phyloP scores from a whole-genome alignment of 2,329 filamentous ascomycete genomes.

The Trichoderma afroharzianum region DNA sequence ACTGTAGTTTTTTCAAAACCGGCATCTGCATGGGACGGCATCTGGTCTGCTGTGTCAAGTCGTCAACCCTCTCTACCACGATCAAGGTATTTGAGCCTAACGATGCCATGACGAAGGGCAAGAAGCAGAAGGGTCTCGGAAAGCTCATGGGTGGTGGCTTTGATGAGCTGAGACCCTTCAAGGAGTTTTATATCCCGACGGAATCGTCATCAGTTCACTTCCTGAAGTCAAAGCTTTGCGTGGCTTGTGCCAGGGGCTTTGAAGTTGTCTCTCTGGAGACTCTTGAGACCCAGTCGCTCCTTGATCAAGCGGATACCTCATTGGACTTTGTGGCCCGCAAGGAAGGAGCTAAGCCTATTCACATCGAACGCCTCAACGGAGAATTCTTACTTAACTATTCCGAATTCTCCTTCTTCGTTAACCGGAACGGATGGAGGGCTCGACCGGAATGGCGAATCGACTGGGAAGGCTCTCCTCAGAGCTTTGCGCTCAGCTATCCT shows the following conservation, averaged over 20 bases:
- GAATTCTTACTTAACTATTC: conserved; percentile 98
- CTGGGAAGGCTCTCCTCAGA: conserved; percentile 91
- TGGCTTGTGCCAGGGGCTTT: conserved; percentile 92
- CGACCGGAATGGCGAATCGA: conserved; percentile 95
- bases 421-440: conserved; percentile 95
- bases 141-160: conserved; percentile 94
- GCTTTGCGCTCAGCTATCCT: conserved; percentile 91
- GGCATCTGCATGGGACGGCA: conserved; percentile 93
- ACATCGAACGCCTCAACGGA: conserved; percentile 94
- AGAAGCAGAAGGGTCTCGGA: conserved; percentile 91
- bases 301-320: conserved; percentile 96
- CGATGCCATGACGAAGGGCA: conserved; percentile 86
- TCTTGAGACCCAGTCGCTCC: conserved; percentile 93
- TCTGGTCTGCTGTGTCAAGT: conserved; percentile 94
- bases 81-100: conserved; percentile 99
- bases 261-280: conserved; percentile 96
- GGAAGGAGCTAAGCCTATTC: conserved; percentile 90
- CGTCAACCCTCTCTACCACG: conserved; percentile 84
- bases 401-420: conserved; percentile 99
- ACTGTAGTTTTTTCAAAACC: conserved; percentile 98
- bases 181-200: conserved; percentile 98
- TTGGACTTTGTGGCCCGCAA: conserved; percentile 94
- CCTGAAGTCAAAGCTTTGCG: conserved; percentile 91
- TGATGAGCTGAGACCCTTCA: conserved; percentile 93
- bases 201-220: conserved; percentile 99